Percentiles rank a stretch among this genome's conserved stretches.
phyloP scores from a whole-genome alignment of 2,329 filamentous ascomycete genomes.

The Sporothrix mexicana region DNA sequence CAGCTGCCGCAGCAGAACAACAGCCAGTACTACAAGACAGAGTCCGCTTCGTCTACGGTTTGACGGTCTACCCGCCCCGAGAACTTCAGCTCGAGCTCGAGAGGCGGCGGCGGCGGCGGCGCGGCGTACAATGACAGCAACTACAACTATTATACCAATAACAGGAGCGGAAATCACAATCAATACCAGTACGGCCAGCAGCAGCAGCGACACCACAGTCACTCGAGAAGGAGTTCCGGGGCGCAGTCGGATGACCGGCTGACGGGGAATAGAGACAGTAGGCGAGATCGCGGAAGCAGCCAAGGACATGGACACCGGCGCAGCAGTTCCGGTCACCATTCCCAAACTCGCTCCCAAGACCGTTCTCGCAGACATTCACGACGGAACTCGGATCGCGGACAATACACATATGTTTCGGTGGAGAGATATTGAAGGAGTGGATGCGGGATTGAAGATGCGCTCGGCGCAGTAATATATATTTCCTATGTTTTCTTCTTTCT shows the following conservation, averaged over 20 bases:
- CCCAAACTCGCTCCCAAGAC: neutral
- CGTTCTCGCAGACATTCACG: constrained; percentile 6
- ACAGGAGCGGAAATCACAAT: neutral
- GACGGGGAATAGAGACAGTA: neutral
- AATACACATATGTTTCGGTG: constrained; percentile 5
- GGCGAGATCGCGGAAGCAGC: too few relatives aligned
- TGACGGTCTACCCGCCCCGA: constrained; percentile 19
- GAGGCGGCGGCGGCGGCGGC: neutral
- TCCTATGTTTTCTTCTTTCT: neutral
- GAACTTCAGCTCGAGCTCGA: neutral
- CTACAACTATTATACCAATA: neutral
- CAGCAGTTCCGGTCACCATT: constrained; percentile 2
- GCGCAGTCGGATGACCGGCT: neutral
- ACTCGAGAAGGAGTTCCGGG: constrained; percentile 13
- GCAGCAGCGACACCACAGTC: neutral
- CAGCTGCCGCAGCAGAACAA: too few relatives aligned
- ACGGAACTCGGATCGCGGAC: neutral
- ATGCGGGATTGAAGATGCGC: neutral
- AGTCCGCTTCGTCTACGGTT: constrained; percentile 4
- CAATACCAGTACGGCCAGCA: neutral
- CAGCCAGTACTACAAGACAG: constrained; percentile 21
- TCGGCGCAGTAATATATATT: neutral
- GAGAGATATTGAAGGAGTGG: neutral
- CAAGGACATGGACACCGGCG: neutral
- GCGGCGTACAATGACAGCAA: neutral